Evolutionary conservation across 2,329 filamentous ascomycete species (phyloP), one percentile per base, ranked within the genome.

Genomic region (Penicillium digitatum): DNA sequence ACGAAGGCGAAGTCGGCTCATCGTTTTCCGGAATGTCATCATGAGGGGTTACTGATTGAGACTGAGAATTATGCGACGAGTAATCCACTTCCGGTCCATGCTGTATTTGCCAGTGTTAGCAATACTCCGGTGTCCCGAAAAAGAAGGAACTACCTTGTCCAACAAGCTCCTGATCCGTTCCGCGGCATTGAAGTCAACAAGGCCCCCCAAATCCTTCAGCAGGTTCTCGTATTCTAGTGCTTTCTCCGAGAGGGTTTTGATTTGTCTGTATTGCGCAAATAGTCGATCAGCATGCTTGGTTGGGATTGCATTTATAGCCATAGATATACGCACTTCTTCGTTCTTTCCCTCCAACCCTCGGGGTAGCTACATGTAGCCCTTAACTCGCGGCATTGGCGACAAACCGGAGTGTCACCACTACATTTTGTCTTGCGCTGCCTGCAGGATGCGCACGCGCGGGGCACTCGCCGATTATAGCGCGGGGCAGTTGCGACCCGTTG

Each of bases 381-480:
- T 38, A 71, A 57, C 43, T 74, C 71, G 31, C 67, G 62, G 55
- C 72, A 75, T 35, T 73, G 70, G 39, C 67, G 61, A 57, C 72
- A 75, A 20, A 66, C 58, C 8, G 72, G 72, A 5, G 66, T 67
- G 51, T 73, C 72, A 14, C 72, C 72, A 55, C 68, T 69, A 56
- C 72, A 75, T 61, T 73, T 75, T 20, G 71, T 73, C 57, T 74
- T 74, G 32, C 71, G 65, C 47, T 66, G 62, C 32, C 72, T 65
- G 51, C 72, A 75, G 3, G 71, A 69, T 57, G 74, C 71, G 39
- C 72, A 75, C n/a, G 72, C 72, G 12, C 66, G 56, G 38, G 62
- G 59, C 37, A 66, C 59, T 27, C 69, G 56, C 7, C 57, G 55
- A 46, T 59, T 58, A 40, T 58, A 62, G 18, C 56, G 57, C 20